Evolutionary conservation across 345 rosid genomes (phyloP), one percentile per base, ranked within the genome.

Genomic region (Sapria himalayana): DNA sequence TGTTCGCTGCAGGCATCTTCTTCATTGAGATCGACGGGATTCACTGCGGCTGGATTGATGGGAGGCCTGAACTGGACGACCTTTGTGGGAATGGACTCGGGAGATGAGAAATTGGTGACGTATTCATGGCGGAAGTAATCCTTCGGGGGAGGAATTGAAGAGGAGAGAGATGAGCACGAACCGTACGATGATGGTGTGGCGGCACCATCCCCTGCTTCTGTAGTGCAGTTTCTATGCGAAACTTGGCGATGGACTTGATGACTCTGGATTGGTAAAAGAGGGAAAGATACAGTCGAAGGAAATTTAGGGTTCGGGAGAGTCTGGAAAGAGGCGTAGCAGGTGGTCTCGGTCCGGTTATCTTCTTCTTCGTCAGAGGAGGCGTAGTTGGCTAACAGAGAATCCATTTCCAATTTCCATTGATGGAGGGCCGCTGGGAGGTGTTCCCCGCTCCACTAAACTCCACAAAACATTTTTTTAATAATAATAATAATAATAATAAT

Each of bases 291-390:
- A n/a, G n/a, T n/a, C n/a, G n/a, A n/a, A n/a, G n/a, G n/a, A n/a
- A n/a, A n/a, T n/a, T n/a, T n/a, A n/a, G n/a, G n/a, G n/a, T n/a
- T n/a, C n/a, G n/a, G n/a, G 43, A n/a, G 12, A 40, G 15, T 14
- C 29, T 24, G 0, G 60, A 15, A 8, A 47, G 41, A 51, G 65
- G 19, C 27, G 43, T 22, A n/a, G 39, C 32, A 10, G 56, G 19
- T 9, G 25, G 9, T 25, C 22, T 40, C 19, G 31, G 50, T 31
- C 11, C 29, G 33, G 4, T 27, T 35, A 4, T 73, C 76, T 10
- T 78, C 77, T 37, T 78, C 96, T 2, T 85, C 97, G 52, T 67
- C 78, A 7, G 85, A 76, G 21, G 98, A 82, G 33, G 85, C 94
- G 54, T 82, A 82, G 69, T 46, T 78, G 21, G 93, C 84, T 8